Base-by-base conservation (phyloP, 495 filamentous ascomycete species). In the Xylaria longipes region DNA sequence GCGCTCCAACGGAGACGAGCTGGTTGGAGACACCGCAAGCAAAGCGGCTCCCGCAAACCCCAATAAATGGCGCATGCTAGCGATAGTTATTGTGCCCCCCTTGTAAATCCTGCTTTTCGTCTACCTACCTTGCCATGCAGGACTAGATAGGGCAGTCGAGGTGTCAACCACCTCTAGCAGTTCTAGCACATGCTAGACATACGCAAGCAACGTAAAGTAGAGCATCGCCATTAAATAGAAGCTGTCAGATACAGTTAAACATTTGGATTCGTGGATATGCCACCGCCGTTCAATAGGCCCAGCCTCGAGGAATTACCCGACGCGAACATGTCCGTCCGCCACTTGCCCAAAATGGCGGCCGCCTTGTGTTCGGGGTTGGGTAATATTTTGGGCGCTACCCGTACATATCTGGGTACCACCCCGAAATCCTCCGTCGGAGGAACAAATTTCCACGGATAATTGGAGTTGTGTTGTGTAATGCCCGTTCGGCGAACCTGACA, bases 401-500 rank as follows among this genome's bases (percentile, higher is more conserved):
- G 29, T 56, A 17, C 22, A 20, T 17, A 27, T 33, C n/a, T 58
- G 56, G 12, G 17, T 37, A 22, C 31, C 57, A 31, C 56, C 57
- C 31, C 57, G 57, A 60, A 37, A 60, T 60, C 57, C 31, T 60
- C 57, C 57, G 57, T 37, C 57, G 57, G 57, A 60, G 33, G 57
- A 60, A 60, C 57, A 37, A 60, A 60, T 60, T 60, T 60, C 57
- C 57, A 60, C 57, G 57, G 31, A 37, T 60, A 22, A 60, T 22
- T 12, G 20, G 31, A 60, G 17, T 37, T 33, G 7, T 22, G 37
- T 7, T 29, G 25, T 0, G 33, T 37, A 37, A 37, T 60, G 9
- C 5, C 7, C 14, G 6, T 22, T 37, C 3, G 5, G 9, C 5
- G 57, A 60, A 22, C 33, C 33, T 37, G 33, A 37, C 6, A 37